Conservation (phyloP, 1,139 yeast species). For the Ogataea hybrid region DNA sequence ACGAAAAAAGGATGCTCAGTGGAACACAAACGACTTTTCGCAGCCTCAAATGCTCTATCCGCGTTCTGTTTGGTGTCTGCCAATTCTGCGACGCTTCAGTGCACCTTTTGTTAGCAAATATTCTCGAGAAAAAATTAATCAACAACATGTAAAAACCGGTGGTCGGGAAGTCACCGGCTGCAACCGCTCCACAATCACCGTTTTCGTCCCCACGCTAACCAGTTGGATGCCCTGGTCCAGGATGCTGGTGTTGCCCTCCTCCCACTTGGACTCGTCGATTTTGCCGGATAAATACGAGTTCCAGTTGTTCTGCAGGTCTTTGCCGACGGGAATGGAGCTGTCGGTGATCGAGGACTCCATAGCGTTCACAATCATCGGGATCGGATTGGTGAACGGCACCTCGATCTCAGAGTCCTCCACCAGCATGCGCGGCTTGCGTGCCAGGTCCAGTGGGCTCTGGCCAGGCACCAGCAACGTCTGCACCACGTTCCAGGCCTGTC, state of each 20-base stretch:
- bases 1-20: too few species aligned
- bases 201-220: slow-evolving; percentile 32
- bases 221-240: slow-evolving; percentile 13
- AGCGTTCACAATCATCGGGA: slow-evolving; percentile 33
- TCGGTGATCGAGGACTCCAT: slow-evolving; percentile 28
- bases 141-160: slow-evolving; percentile 75
- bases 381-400: slow-evolving; percentile 46
- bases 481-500: slow-evolving; percentile 76
- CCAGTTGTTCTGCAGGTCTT: slow-evolving; percentile 30
- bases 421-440: slow-evolving; percentile 54
- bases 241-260: slow-evolving; percentile 12
- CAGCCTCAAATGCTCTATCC: too few species aligned
- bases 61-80: neutral
- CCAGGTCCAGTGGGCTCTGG: slow-evolving; percentile 69
- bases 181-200: slow-evolving; percentile 60
- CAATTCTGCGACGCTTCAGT: too few species aligned
- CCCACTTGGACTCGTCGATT: slow-evolving; percentile 25
- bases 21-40: too few species aligned
- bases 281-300: slow-evolving; percentile 30
- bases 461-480: slow-evolving; percentile 56
- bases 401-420: slow-evolving; percentile 64
- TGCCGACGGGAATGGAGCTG: slow-evolving; percentile 5
- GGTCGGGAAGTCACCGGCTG: slow-evolving; percentile 56
- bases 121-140: slow-evolving; percentile 9
- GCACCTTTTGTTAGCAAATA: neutral